A percentile compares a stretch with the other conserved stretches of the same genome.
These are phyloP conservation scores for Lasiodiplodia sp. DNA, from an alignment of 2,329 filamentous ascomycete genomes.

Conservation along the genomic window DNA sequence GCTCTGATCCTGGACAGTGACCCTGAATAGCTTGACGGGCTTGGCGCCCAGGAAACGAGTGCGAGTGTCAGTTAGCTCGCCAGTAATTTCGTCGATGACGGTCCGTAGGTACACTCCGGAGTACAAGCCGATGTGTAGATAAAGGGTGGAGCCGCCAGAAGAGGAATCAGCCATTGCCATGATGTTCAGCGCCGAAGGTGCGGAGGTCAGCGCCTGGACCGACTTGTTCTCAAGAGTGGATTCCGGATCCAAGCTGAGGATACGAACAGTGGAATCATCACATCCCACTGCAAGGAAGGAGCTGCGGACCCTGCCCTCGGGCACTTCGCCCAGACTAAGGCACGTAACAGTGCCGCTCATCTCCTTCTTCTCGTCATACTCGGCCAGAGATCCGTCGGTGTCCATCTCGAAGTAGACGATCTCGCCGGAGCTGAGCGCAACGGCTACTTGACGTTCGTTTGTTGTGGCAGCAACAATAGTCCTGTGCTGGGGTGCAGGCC, in stretches of 20 bases:
- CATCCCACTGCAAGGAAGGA: slow-evolving; percentile 96
- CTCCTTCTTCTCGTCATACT: slow-evolving; percentile 91
- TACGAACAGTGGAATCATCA: slow-evolving; percentile 93
- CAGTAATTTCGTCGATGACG: slow-evolving; percentile 92
- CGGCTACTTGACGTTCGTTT: slow-evolving; percentile 90
- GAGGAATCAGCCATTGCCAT: slow-evolving; percentile 96
- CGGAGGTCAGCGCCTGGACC: slow-evolving; percentile 89
- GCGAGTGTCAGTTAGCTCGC: slow-evolving; percentile 91
- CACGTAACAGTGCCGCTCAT: slow-evolving; percentile 96
- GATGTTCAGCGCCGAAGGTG: slow-evolving; percentile 86
- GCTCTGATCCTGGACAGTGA: slow-evolving; percentile 84
- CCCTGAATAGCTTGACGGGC: slow-evolving; percentile 86
- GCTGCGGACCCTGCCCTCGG: slow-evolving; percentile 86
- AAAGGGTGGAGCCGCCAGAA: slow-evolving; percentile 85
- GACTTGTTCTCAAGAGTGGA: slow-evolving; percentile 92
- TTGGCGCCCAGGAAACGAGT: slow-evolving; percentile 94
- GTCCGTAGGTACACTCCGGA: slow-evolving; percentile 96
- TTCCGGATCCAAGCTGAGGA: slow-evolving; percentile 88
- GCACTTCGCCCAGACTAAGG: slow-evolving; percentile 90
- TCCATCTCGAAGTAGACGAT: slow-evolving; percentile 99
- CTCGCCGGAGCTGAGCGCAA: slow-evolving; percentile 93
- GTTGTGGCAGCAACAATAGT: slow-evolving; percentile 95
- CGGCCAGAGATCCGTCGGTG: slow-evolving; percentile 84
- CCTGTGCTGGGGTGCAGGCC: slow-evolving; percentile 90
- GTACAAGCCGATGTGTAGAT: slow-evolving; percentile 93